Evolutionary conservation across 2,329 filamentous ascomycete genomes (phyloP).

Genomic region (Bipolaris bicolor): DNA sequence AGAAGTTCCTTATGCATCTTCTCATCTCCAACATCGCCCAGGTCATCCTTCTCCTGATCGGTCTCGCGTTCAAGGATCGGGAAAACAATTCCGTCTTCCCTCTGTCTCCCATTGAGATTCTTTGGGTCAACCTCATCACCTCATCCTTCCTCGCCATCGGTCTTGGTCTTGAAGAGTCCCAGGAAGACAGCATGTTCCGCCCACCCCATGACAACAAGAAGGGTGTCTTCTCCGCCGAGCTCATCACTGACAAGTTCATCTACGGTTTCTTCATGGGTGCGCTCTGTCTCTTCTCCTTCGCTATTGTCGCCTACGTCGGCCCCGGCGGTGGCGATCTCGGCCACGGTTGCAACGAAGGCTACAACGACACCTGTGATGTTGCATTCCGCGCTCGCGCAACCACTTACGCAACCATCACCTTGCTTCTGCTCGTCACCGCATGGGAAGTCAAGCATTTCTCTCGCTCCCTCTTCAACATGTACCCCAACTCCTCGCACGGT

Average conservation of each 20-base stretch:
- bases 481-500: conserved; percentile 39
- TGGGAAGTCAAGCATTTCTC: conserved; percentile 57
- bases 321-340: conserved; percentile 53
- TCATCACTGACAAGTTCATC: conserved; percentile 57
- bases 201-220: conserved; percentile 52
- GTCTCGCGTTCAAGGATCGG: conserved; percentile 54
- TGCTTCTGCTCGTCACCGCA: conserved; percentile 54
- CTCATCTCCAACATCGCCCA: conserved; percentile 58
- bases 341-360: conserved; percentile 53
- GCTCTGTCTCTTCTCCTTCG: conserved; percentile 54
- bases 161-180: conserved; percentile 55
- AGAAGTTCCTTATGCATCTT: conserved; percentile 56
- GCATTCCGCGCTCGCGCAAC: conserved; percentile 55
- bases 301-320: conserved; percentile 53
- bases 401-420: conserved; percentile 54
- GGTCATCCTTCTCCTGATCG: conserved; percentile 55
- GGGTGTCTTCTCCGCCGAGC: conserved; percentile 54
- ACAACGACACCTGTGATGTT: conserved; percentile 50
- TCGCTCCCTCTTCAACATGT: conserved; percentile 54
- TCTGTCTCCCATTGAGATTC: conserved; percentile 55
- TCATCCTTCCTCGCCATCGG: conserved; percentile 57
- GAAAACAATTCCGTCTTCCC: conserved; percentile 54
- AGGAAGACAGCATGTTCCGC: conserved; percentile 55
- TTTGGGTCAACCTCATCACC: conserved; percentile 57
- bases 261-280: conserved; percentile 56